These are phyloP conservation scores for Kuraishia cidri DNA, from an alignment of 805 yeast genomes.

Conservation along the genomic window DNA sequence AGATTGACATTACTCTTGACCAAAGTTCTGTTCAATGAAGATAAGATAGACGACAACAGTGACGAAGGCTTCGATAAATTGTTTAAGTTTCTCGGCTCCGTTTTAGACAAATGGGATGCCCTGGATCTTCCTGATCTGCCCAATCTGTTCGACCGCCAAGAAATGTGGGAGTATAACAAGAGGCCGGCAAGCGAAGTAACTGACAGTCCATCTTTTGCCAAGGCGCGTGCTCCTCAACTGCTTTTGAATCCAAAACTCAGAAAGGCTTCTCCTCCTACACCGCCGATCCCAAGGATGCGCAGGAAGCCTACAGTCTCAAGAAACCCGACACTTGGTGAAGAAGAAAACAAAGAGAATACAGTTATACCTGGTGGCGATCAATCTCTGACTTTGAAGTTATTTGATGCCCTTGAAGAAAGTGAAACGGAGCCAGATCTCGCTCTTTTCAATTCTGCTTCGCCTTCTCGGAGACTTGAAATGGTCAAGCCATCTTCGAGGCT, in stretches of 20 bases:
- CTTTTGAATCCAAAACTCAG: background rate
- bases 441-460: background rate
- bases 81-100: conserved; percentile 4
- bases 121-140: conserved; percentile 1
- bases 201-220: too few species aligned
- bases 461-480: background rate
- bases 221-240: background rate
- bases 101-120: background rate
- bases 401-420: too few species aligned
- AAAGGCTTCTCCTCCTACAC: background rate
- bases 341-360: too few species aligned
- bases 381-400: too few species aligned
- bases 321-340: background rate
- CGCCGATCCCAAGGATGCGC: background rate
- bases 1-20: background rate
- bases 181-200: too few species aligned
- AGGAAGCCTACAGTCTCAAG: background rate
- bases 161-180: too few species aligned
- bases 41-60: background rate
- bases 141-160: background rate
- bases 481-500: background rate
- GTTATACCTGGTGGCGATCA: background rate
- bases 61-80: background rate
- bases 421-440: background rate
- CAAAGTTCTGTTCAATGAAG: background rate